A percentile compares a stretch with the other conserved stretches of the same genome.
phyloP scores from a whole-genome alignment of 345 rosid species.

The Lumnitzera racemosa region DNA sequence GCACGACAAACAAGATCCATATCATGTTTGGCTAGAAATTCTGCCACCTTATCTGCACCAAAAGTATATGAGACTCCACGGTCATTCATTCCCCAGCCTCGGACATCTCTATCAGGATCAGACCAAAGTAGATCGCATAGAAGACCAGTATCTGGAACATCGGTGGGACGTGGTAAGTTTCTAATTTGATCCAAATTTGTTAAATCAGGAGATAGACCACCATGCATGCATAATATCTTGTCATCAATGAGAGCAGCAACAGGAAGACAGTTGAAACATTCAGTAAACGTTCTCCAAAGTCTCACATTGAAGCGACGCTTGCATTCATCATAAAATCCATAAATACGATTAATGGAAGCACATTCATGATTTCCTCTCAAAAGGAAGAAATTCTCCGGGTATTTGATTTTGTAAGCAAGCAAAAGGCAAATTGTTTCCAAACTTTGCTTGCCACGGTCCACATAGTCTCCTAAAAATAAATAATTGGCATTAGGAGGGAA shows the following conservation, averaged over 20 bases:
- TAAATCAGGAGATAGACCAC: slow-evolving; percentile 89
- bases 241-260: slow-evolving; percentile 86
- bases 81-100: slow-evolving; percentile 91
- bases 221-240: slow-evolving; percentile 92
- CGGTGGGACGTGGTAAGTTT: slow-evolving; percentile 63
- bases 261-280: slow-evolving; percentile 88
- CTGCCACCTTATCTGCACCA: slow-evolving; percentile 71
- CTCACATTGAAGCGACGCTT: slow-evolving; percentile 79
- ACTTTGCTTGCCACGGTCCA: slow-evolving; percentile 98
- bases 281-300: slow-evolving; percentile 75
- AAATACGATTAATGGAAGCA: slow-evolving; percentile 82
- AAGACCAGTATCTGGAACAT: slow-evolving; percentile 83
- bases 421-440: slow-evolving; percentile 89
- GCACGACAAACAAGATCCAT: slow-evolving; percentile 96
- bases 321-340: slow-evolving; percentile 93
- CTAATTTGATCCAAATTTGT: slow-evolving; percentile 66
- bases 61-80: slow-evolving; percentile 87
- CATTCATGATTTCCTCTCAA: slow-evolving; percentile 85
- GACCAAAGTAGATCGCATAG: slow-evolving; percentile 95
- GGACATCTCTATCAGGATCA: slow-evolving; percentile 72
- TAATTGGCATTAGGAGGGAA: slow-evolving; percentile 84
- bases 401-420: slow-evolving; percentile 83
- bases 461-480: slow-evolving; percentile 83
- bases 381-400: slow-evolving; percentile 84
- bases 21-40: slow-evolving; percentile 62